A percentile compares a stretch with the other conserved stretches of the same genome.
Conservation (phyloP, 352 stramenopile species). For the Phytophthora vignae region DNA sequence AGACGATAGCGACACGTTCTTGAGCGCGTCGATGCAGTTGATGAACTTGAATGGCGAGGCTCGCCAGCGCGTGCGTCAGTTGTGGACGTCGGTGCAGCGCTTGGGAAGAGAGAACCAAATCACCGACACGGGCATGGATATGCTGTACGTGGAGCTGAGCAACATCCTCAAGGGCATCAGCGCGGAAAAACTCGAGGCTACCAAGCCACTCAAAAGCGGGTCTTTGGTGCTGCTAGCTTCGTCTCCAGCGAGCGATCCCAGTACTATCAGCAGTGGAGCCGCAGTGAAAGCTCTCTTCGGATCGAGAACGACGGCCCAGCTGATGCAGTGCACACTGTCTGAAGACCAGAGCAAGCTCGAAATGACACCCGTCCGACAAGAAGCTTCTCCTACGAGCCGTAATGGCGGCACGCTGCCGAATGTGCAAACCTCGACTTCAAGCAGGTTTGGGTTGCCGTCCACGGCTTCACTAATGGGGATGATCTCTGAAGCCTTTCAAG, state of each 20-base stretch:
- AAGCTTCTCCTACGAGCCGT: conserved; percentile 1
- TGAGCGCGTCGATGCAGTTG: conserved; percentile 72
- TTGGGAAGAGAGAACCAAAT: conserved; percentile 62
- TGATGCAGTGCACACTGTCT: conserved; percentile 62
- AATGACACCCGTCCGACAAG: conserved; percentile 45
- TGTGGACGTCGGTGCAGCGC: conserved; percentile 71
- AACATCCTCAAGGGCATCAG: conserved; percentile 65
- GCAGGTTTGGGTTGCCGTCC: conserved; percentile 54
- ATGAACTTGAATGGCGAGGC: conserved; percentile 70
- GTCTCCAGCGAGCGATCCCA: conserved; percentile 23
- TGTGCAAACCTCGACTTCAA: conserved; percentile 12
- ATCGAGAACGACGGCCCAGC: conserved; percentile 31
- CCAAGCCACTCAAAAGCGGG: conserved; percentile 52
- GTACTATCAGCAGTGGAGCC: conserved; percentile 16
- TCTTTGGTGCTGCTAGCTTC: conserved; percentile 62
- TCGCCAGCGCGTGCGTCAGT: conserved; percentile 61
- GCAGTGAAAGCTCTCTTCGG: conserved; percentile 48
- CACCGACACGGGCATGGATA: conserved; percentile 54
- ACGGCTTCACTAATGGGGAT: conserved; percentile 59
- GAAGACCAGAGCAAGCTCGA: conserved; percentile 71
- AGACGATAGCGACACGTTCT: conserved; percentile 47
- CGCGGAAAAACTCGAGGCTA: conserved; percentile 68
- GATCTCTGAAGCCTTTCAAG: conserved; percentile 56
- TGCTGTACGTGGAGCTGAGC: conserved; percentile 64
- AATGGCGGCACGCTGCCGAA: background rate